Base-by-base conservation (phyloP, 2,329 filamentous ascomycete species). In the Neonectria coccinea region DNA sequence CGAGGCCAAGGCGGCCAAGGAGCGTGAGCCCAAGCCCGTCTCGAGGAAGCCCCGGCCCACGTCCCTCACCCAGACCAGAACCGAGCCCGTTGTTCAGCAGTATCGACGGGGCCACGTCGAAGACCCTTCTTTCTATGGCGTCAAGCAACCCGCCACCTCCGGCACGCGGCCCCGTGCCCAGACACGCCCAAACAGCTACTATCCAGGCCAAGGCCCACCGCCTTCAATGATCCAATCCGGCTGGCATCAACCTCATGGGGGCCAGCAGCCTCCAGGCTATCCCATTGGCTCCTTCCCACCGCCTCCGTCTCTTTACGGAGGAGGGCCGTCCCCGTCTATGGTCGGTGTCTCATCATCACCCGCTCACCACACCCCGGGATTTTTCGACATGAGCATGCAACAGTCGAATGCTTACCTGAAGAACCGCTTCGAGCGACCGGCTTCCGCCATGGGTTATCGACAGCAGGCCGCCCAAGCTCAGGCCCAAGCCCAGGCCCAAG, bases 361-460 rank as follows among this genome's bases (percentile, higher is more conserved):
- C n/a, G 74, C 70, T 6, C 64, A 64, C 52, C 70, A 73, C n/a
- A 70, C 71, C 33, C 69, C 73, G 10, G 73, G 72, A 27, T 79
- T 75, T 63, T 79, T 77, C 54, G 77, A 78, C 42, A 73, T 75
- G 68, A 66, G 63, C 18, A 69, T 70, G 31, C 66, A 69, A 18
- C 71, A 76, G 14, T 72, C 74, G 12, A 74, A 73, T 41, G 63
- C 67, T 20, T 76, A 76, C 48, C 66, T 80, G 52, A 74, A 73
- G 53, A 72, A 72, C 33, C 77, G 79, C 2, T 80, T 81, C 54
- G 77, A 78, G 29, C 74, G 79, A 52, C 78, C 79, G 8, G 75
- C 78, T 9, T 81, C 80, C 10, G 78, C 78, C 48, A 82, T 83
- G 75, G 82, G 79, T 12, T 82, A 76, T 59, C 78, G 69, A 22